Evolutionary conservation across 2,329 filamentous ascomycete species (phyloP).

Genomic region (Fusarium humuli): DNA sequence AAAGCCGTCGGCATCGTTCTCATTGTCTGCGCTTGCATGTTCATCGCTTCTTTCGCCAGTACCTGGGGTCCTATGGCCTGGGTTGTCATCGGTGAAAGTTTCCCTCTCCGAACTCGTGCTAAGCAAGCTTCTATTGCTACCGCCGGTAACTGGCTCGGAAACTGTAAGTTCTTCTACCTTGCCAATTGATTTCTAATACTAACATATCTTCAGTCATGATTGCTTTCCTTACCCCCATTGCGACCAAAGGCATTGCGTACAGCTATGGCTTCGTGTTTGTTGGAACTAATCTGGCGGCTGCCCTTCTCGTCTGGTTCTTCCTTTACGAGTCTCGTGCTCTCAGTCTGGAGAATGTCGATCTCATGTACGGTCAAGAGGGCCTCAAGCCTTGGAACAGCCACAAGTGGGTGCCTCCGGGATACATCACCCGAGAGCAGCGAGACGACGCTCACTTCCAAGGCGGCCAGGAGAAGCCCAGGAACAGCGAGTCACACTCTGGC

Average conservation of each 20-base stretch:
- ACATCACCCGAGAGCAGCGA: slow-evolving; percentile 54
- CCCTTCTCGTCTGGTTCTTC: slow-evolving; percentile 74
- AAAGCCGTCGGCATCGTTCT: slow-evolving; percentile 70
- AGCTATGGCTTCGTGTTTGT: slow-evolving; percentile 75
- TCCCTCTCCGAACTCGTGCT: slow-evolving; percentile 66
- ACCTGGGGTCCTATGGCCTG: slow-evolving; percentile 79
- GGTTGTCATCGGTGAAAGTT: slow-evolving; percentile 75
- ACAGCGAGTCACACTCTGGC: slow-evolving; percentile 40
- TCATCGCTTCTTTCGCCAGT: slow-evolving; percentile 76
- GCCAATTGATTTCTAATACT: background rate
- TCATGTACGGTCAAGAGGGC: slow-evolving; percentile 71
- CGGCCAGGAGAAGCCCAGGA: slow-evolving; percentile 40
- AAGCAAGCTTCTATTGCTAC: slow-evolving; percentile 67
- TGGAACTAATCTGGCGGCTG: slow-evolving; percentile 68
- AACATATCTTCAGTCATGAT: slow-evolving; percentile 62
- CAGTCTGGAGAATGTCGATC: slow-evolving; percentile 77
- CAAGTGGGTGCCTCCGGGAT: slow-evolving; percentile 63
- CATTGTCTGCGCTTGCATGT: slow-evolving; percentile 79
- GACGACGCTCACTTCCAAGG: slow-evolving; percentile 47
- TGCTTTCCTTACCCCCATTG: slow-evolving; percentile 76
- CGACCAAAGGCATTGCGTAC: slow-evolving; percentile 70
- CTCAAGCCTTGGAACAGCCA: slow-evolving; percentile 72
- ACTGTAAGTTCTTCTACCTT: slow-evolving; percentile 55
- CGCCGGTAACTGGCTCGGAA: slow-evolving; percentile 68
- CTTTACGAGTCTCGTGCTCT: slow-evolving; percentile 73